Conservation (phyloP, 116 monocot genomes). For the Trichopus zeylanicus region DNA sequence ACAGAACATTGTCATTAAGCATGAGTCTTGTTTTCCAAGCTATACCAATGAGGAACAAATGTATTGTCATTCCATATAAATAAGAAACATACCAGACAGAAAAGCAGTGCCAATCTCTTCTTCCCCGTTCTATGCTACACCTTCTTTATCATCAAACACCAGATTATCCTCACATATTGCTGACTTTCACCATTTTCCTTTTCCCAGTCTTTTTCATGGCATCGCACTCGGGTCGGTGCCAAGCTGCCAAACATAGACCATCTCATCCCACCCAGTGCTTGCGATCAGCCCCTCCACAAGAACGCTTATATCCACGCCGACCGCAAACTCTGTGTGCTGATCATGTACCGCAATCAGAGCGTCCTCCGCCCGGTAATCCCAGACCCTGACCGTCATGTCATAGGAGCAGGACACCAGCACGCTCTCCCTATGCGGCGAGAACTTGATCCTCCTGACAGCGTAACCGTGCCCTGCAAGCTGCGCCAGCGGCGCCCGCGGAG, state of each 20-base stretch:
- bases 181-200: too few species aligned
- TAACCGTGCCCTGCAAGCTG: slow-evolving; percentile 77
- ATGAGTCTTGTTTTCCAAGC: too few species aligned
- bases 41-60: too few species aligned
- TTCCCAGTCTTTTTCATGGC: too few species aligned
- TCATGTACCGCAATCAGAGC: slow-evolving; percentile 49
- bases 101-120: too few species aligned
- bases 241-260: slow-evolving; percentile 92
- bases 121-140: too few species aligned
- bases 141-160: too few species aligned
- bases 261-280: slow-evolving; percentile 89
- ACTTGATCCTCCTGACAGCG: slow-evolving; percentile 66
- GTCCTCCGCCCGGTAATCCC: slow-evolving; percentile 82
- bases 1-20: too few species aligned
- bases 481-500: slow-evolving; percentile 42
- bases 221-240: slow-evolving; percentile 70
- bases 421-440: slow-evolving; percentile 79
- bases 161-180: too few species aligned
- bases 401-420: slow-evolving; percentile 78
- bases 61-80: too few species aligned
- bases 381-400: slow-evolving; percentile 83
- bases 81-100: too few species aligned
- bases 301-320: slow-evolving; percentile 91
- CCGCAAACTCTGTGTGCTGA: slow-evolving; percentile 89
- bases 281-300: slow-evolving; percentile 94